Evolutionary conservation across 2,329 filamentous ascomycete genomes (phyloP).

Genomic region (Davidsoniella eucalypti): DNA sequence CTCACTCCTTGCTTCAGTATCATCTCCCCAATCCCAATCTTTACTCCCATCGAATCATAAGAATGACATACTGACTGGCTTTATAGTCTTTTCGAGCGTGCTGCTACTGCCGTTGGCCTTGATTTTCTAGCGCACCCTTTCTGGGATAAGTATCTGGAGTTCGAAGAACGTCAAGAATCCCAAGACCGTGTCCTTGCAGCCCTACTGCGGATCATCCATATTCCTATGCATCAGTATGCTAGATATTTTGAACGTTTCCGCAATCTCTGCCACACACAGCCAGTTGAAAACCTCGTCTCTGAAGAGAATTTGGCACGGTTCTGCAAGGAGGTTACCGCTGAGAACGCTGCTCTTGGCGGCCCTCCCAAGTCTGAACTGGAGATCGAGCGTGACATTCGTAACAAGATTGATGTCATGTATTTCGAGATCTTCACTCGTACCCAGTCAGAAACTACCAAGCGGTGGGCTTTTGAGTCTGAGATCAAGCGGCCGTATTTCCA

Average conservation of each 20-base stretch:
- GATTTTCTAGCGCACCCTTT: slow-evolving; percentile 92
- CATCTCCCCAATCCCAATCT: slow-evolving; percentile 16
- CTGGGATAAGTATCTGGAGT: slow-evolving; percentile 98
- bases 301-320: slow-evolving; percentile 51
- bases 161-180: slow-evolving; percentile 77
- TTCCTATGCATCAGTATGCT: slow-evolving; percentile 91
- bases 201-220: slow-evolving; percentile 63
- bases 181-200: slow-evolving; percentile 76
- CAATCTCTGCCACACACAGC: slow-evolving; percentile 54
- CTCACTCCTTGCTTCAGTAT: slow-evolving; percentile 12
- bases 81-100: slow-evolving; percentile 85
- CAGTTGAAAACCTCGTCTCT: slow-evolving; percentile 56
- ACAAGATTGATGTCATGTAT: slow-evolving; percentile 64
- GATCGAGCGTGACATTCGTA: slow-evolving; percentile 65
- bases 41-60: slow-evolving; percentile 17
- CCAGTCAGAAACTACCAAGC: slow-evolving; percentile 74
- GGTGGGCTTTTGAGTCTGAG: slow-evolving; percentile 88
- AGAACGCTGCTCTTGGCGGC: slow-evolving; percentile 35
- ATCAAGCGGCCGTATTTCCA: slow-evolving; percentile 96
- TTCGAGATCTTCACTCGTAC: slow-evolving; percentile 67
- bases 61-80: background rate
- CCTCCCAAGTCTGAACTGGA: slow-evolving; percentile 54
- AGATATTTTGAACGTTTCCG: slow-evolving; percentile 89
- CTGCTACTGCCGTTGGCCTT: slow-evolving; percentile 65
- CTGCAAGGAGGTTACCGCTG: slow-evolving; percentile 53